Percentiles rank a stretch among this genome's conserved stretches.
Conservation (phyloP, 495 filamentous ascomycete species). For the Neurospora sp. region DNA sequence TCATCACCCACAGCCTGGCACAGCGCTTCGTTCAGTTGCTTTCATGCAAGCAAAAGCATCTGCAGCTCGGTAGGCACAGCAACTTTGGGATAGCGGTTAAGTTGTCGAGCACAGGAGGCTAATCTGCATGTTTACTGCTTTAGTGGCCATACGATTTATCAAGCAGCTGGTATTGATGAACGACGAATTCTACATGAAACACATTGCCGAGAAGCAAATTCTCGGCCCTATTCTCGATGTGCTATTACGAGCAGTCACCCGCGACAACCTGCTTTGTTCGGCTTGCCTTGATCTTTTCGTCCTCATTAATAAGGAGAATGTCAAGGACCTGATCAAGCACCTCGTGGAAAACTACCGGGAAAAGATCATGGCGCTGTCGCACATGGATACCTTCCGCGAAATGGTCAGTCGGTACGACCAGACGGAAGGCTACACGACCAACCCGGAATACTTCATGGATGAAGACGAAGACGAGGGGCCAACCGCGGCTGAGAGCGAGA, state of each 20-base stretch:
- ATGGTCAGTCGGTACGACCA: slow-evolving; percentile 75
- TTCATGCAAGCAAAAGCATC: slow-evolving; percentile 76
- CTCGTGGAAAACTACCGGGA: slow-evolving; percentile 84
- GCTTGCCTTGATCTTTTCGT: slow-evolving; percentile 95
- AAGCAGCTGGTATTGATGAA: slow-evolving; percentile 75
- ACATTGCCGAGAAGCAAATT: slow-evolving; percentile 73
- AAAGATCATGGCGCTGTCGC: slow-evolving; percentile 64
- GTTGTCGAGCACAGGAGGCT: neutral
- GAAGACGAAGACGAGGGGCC: slow-evolving; percentile 42
- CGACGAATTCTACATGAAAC: slow-evolving; percentile 85
- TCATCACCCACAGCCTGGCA: slow-evolving; percentile 68
- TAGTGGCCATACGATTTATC: slow-evolving; percentile 91
- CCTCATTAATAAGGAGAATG: slow-evolving; percentile 74
- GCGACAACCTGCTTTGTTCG: slow-evolving; percentile 92
- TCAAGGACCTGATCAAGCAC: slow-evolving; percentile 73
- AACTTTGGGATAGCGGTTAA: slow-evolving; percentile 1
- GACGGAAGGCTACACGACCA: slow-evolving; percentile 53
- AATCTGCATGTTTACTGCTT: neutral
- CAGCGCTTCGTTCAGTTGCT: slow-evolving; percentile 77
- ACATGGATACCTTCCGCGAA: slow-evolving; percentile 76
- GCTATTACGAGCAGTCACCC: slow-evolving; percentile 79
- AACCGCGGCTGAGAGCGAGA: slow-evolving; percentile 48
- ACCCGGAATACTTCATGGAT: slow-evolving; percentile 41
- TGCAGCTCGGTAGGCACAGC: slow-evolving; percentile 66
- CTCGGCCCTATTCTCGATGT: slow-evolving; percentile 85